Base-by-base conservation (phyloP, 208 protist species). In the Angomonas ambiguus region DNA sequence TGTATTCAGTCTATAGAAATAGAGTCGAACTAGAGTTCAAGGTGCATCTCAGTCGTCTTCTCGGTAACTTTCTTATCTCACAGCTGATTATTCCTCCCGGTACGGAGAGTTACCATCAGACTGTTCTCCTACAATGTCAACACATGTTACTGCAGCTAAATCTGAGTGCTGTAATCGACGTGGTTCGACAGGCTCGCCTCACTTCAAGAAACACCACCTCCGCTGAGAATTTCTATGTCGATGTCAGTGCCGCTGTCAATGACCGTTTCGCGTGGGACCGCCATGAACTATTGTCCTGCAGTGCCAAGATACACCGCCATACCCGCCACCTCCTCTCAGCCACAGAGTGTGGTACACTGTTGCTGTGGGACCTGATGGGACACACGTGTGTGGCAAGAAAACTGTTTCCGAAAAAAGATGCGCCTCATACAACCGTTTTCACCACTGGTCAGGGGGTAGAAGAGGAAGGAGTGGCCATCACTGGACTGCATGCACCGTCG, bases 361-460 rank as follows among this genome's bases (percentile, higher is more conserved):
- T 62, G 56, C 56, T 16, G 56, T 62, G 56, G 31, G 2, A 16
- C 28, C 56, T 62, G 16, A 20, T 42, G n/a, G n/a, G n/a, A n/a
- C n/a, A n/a, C n/a, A n/a, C n/a, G n/a, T n/a, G n/a, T n/a, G n/a
- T n/a, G n/a, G n/a, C n/a, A n/a, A n/a, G n/a, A n/a, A n/a, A n/a
- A n/a, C n/a, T n/a, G n/a, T n/a, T n/a, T n/a, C n/a, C n/a, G n/a
- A n/a, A n/a, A n/a, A n/a, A n/a, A n/a, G n/a, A n/a, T n/a, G n/a
- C n/a, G n/a, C n/a, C n/a, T n/a, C n/a, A n/a, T n/a, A n/a, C n/a
- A n/a, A n/a, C n/a, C n/a, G n/a, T n/a, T n/a, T n/a, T n/a, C n/a
- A n/a, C n/a, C n/a, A n/a, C n/a, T n/a, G n/a, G n/a, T n/a, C n/a
- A n/a, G n/a, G n/a, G n/a, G n/a, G n/a, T n/a, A n/a, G n/a, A n/a